phyloP scores from a whole-genome alignment of 495 filamentous ascomycete species.

The Penicillium cataractarum region DNA sequence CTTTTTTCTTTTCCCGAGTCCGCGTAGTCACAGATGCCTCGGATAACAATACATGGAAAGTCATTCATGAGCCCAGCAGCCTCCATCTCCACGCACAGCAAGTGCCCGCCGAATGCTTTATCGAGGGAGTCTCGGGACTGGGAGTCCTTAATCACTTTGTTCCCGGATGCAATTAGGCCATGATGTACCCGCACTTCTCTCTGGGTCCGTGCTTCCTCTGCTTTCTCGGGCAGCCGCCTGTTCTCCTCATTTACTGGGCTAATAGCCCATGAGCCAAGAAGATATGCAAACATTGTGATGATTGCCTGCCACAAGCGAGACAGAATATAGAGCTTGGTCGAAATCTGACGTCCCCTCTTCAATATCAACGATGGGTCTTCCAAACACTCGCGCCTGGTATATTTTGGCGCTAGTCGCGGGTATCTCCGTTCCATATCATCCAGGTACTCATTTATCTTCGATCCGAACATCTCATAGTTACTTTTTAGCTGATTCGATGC shows the following conservation, averaged over 20 bases:
- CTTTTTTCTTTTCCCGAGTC: not conserved
- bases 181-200: conserved; percentile 23
- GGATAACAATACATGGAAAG: conserved; percentile 41
- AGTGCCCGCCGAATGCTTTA: not conserved
- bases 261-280: conserved; percentile 13
- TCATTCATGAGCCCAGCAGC: conserved; percentile 38
- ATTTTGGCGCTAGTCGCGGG: conserved; percentile 25
- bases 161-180: conserved; percentile 27
- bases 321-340: conserved; percentile 1
- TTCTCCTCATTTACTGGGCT: not conserved
- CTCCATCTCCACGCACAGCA: conserved; percentile 7
- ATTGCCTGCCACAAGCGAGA: conserved; percentile 9
- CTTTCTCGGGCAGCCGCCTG: not conserved
- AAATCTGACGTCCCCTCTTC: not conserved
- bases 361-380: conserved; percentile 17
- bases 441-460: conserved; percentile 27
- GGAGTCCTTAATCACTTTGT: conserved; percentile 26
- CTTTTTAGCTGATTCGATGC: conserved; percentile 22
- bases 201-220: not conserved
- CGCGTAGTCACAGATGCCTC: conserved; percentile 28
- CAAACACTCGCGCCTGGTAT: conserved; percentile 16
- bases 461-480: conserved; percentile 15
- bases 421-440: conserved; percentile 25
- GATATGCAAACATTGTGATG: conserved; percentile 10
- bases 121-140: not conserved